phyloP scores from a whole-genome alignment of 2,329 filamentous ascomycete species.

The Dactylonectria macrodidyma region DNA sequence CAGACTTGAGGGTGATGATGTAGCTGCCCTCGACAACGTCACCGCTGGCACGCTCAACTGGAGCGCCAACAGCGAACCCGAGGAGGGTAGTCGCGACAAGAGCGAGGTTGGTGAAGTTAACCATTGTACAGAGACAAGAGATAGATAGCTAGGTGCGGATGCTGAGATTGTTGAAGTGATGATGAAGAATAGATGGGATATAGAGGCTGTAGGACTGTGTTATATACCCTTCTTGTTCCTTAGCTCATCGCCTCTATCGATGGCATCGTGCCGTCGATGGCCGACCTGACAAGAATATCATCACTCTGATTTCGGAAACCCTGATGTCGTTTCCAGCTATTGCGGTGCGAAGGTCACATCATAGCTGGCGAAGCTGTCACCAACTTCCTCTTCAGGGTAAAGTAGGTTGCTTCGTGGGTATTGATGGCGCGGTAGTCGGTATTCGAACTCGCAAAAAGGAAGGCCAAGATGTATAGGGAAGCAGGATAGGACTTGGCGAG shows the following conservation, averaged over 20 bases:
- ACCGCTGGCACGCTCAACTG: conserved; percentile 38
- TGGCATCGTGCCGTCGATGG: conserved; percentile 12
- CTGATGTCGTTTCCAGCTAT: conserved; percentile 22
- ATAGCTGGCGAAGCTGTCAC: conserved; percentile 31
- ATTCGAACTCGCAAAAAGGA: conserved; percentile 43
- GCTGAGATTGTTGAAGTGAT: conserved; percentile 31
- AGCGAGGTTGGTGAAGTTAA: conserved; percentile 49
- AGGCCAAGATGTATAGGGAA: conserved; percentile 35
- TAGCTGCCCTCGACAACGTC: conserved; percentile 61
- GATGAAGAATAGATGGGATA: conserved; percentile 17
- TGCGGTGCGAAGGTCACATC: conserved; percentile 21
- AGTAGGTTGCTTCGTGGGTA: conserved; percentile 26
- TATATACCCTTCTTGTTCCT: conserved; percentile 38
- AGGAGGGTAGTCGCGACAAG: conserved; percentile 46
- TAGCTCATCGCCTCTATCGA: conserved; percentile 6
- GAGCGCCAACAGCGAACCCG: conserved; percentile 40
- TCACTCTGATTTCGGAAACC: conserved; percentile 3
- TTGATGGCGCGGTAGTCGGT: conserved; percentile 24
- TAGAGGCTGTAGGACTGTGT: conserved; percentile 26
- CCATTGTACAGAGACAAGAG: conserved; percentile 44
- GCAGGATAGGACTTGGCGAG: conserved; percentile 21
- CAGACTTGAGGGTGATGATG: conserved; percentile 74
- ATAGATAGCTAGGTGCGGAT: conserved; percentile 18
- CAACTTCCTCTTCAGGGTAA: conserved; percentile 44
- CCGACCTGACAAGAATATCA: conserved; percentile 12